Evolutionary conservation across 2,329 filamentous ascomycete genomes (phyloP).

Genomic region (Sclerotinia glacialis): DNA sequence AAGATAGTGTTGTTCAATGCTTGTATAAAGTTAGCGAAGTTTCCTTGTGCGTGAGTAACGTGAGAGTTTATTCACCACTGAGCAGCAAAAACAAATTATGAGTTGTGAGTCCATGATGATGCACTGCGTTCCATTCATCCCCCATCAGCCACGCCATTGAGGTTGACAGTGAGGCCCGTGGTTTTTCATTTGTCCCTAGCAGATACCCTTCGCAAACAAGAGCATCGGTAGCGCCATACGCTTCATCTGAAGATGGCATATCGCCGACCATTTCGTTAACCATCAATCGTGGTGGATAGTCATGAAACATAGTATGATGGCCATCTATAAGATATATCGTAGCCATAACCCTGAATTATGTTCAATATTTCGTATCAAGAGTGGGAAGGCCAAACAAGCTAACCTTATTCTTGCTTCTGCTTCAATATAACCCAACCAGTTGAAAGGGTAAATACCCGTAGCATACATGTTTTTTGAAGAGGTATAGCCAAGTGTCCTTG

Average conservation of each 20-base stretch:
- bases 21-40: neutral
- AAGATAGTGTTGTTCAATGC: neutral
- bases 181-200: neutral
- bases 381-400: neutral
- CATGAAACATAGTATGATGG: neutral
- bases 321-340: conserved; percentile 8
- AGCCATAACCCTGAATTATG: neutral
- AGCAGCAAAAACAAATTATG: neutral
- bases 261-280: conserved; percentile 1
- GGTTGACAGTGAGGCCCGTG: neutral
- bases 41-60: neutral
- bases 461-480: conserved; percentile 10
- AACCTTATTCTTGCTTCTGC: conserved; percentile 12
- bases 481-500: neutral
- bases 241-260: conserved; percentile 15
- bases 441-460: neutral
- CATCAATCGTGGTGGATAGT: conserved; percentile 2
- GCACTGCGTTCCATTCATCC: conserved; percentile 1
- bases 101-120: conserved; percentile 2
- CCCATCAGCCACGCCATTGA: neutral
- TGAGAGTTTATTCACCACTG: neutral
- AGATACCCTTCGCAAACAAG: conserved; percentile 12
- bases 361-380: neutral
- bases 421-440: conserved; percentile 3
- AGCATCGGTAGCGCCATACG: conserved; percentile 5